A percentile compares a stretch with the other conserved stretches of the same genome.
phyloP scores from a whole-genome alignment of 2,329 filamentous ascomycete genomes.

The Simplicillium aogashimaense region DNA sequence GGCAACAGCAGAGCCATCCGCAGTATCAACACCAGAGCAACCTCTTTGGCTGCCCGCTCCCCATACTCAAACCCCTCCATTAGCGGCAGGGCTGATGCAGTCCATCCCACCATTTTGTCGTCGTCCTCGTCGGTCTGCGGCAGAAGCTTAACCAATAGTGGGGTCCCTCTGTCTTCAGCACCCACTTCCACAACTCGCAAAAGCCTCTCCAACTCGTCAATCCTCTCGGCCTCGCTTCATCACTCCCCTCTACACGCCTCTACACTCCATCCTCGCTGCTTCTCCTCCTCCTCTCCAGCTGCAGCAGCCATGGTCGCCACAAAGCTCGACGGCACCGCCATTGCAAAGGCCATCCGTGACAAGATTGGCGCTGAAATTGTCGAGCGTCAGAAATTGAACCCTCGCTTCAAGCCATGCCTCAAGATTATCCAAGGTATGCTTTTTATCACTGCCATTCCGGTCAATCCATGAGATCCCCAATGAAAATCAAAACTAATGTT shows the following conservation, averaged over 20 bases:
- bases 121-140: too few relatives aligned
- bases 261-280: too few relatives aligned
- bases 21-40: too few relatives aligned
- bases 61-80: too few relatives aligned
- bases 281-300: constrained; percentile 32
- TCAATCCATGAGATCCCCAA: too few relatives aligned
- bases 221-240: neutral
- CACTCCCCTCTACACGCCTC: too few relatives aligned
- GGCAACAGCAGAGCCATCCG: too few relatives aligned
- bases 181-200: neutral
- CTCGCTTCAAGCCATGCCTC: constrained; percentile 78
- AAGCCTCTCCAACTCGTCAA: neutral
- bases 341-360: constrained; percentile 86
- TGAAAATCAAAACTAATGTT: neutral
- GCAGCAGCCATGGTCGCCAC: constrained; percentile 65
- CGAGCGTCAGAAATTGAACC: constrained; percentile 70
- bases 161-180: neutral
- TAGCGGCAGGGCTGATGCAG: too few relatives aligned
- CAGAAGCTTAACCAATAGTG: too few relatives aligned
- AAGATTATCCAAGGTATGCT: constrained; percentile 86
- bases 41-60: too few relatives aligned
- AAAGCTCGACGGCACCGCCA: constrained; percentile 92
- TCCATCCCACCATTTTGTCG: too few relatives aligned
- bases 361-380: constrained; percentile 71
- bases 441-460: too few relatives aligned